Evolutionary conservation across 441 rosid species (phyloP).

Genomic region (Eutrema salsugineum): DNA sequence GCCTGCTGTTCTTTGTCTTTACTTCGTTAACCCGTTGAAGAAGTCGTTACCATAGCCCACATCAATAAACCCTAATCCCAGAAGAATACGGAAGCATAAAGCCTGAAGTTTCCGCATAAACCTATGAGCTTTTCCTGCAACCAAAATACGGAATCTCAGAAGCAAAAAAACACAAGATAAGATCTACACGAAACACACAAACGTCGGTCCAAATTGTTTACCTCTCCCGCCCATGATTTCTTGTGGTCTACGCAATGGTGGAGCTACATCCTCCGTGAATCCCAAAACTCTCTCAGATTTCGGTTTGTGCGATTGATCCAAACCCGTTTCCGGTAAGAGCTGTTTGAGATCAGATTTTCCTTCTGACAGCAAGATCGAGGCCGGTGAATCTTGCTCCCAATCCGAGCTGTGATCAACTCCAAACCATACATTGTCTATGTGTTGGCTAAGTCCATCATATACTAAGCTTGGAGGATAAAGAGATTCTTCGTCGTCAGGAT

Average conservation of each 20-base stretch:
- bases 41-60: conserved; percentile 64
- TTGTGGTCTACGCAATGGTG: conserved; percentile 24
- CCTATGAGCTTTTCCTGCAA: conserved; percentile 42
- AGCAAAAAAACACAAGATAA: conserved; percentile 11
- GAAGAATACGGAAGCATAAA: conserved; percentile 40
- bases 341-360: conserved; percentile 6
- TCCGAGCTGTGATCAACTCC: conserved; percentile 17
- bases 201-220: conserved; percentile 23
- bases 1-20: conserved; percentile 16
- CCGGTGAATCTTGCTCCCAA: conserved; percentile 24
- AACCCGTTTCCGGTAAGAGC: neutral
- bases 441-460: conserved; percentile 18
- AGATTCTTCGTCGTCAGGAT: conserved; percentile 17
- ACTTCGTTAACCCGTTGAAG: conserved; percentile 59
- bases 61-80: conserved; percentile 59
- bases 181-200: neutral
- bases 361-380: conserved; percentile 20
- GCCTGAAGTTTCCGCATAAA: conserved; percentile 43
- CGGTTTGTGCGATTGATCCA: conserved; percentile 23
- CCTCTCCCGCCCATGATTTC: conserved; percentile 38
- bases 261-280: conserved; percentile 14
- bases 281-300: conserved; percentile 40
- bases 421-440: conserved; percentile 28
- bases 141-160: conserved; percentile 15
- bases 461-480: conserved; percentile 13